These are phyloP conservation scores for Pholiota molesta DNA, from an alignment of 768 basidiomycete species.

Conservation along the genomic window DNA sequence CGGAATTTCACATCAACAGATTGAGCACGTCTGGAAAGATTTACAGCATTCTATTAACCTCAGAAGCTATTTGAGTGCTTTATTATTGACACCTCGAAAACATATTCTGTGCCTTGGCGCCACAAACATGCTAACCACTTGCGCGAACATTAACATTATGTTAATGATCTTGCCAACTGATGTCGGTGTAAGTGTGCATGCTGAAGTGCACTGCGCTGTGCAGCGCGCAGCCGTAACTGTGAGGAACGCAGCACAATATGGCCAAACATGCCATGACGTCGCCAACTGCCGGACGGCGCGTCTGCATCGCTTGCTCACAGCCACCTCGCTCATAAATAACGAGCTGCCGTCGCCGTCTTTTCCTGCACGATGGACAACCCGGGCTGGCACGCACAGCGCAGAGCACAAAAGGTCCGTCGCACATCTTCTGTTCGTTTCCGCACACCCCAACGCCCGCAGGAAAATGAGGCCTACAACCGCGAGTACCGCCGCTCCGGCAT, in stretches of 20 bases:
- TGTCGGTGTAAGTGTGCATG: neutral
- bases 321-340: neutral
- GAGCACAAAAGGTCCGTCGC: slow-evolving; percentile 54
- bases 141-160: no score
- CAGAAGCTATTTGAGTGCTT: no score
- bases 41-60: no score
- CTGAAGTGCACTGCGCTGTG: no score
- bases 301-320: neutral
- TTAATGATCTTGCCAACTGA: no score
- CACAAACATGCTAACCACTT: no score
- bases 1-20: no score
- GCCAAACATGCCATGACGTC: slow-evolving; percentile 18
- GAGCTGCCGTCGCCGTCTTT: neutral
- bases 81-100: no score
- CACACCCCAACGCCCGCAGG: slow-evolving; percentile 25
- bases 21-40: no score
- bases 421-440: neutral
- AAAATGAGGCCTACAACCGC: slow-evolving; percentile 32
- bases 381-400: slow-evolving; percentile 75
- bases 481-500: slow-evolving; percentile 39
- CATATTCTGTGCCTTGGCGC: no score
- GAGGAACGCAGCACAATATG: slow-evolving; percentile 7
- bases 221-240: no score
- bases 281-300: neutral
- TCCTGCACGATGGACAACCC: slow-evolving; percentile 64